Evolutionary conservation across 2,329 filamentous ascomycete species (phyloP), one percentile per base, ranked within the genome.

Genomic region (Triangularia verruculosa): DNA sequence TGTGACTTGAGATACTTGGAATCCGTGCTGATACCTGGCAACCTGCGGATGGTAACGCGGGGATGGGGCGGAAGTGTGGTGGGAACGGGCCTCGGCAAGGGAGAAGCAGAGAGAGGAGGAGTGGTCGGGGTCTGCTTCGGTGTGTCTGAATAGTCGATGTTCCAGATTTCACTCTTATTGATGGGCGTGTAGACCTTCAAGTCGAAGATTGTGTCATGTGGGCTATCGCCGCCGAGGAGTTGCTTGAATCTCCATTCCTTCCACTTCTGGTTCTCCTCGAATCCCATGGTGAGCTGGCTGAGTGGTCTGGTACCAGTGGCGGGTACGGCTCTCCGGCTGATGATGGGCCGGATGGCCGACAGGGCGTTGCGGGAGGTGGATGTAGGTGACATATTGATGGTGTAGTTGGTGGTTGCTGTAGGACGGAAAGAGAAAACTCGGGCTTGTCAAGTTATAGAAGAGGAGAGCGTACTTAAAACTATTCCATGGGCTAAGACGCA

Each of bases 111-210:
- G 4, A 15, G 15, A 43, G 34, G 13, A n/a, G 34, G 34, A 43
- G 34, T 28, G 9, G n/a, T 4, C 13, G 2, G 13, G 2, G 27
- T 4, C 9, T 28, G 27, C 27, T 28, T 43, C 6, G 34, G 15
- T 7, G 4, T 7, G 2, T 17, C 34, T 7, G 34, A 43, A 25
- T 64, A 55, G 8, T 55, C 52, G 55, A 58, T 53, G 59, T 62
- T 61, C 58, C 55, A 61, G 15, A 20, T 22, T 27, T 20, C 7
- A 55, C 55, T 57, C 30, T 60, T 63, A 39, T 61, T n/a, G 59
- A 30, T 57, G 30, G 61, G 58, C 2, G 32, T 53, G 53, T 11
- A 9, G 55, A 62, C 12, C 20, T 53, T 22, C 4, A 54, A 12
- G 51, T 25, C 30, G 51, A 43, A 60, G 47, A 54, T 24, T 1